These are phyloP conservation scores for Aspergillus taichungensis DNA, from an alignment of 495 filamentous ascomycete species.

Conservation along the genomic window DNA sequence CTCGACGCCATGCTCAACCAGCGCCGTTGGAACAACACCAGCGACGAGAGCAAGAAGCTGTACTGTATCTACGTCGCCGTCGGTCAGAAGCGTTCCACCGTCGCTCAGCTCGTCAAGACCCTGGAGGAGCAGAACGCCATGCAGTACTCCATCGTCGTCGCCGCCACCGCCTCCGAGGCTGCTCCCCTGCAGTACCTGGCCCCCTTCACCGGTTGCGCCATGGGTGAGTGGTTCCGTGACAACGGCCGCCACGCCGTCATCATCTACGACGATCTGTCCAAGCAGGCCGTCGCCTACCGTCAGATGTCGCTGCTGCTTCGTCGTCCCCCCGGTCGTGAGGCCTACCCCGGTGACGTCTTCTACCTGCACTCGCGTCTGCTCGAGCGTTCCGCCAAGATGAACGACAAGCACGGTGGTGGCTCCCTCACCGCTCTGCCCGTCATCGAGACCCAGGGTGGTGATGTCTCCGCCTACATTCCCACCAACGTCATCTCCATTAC, in stretches of 20 bases:
- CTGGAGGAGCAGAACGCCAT: conserved; percentile 99
- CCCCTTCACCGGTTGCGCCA: conserved; percentile 78
- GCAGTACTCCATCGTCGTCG: conserved; percentile 95
- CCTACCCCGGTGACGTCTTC: conserved; percentile 99
- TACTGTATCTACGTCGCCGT: conserved; percentile 99
- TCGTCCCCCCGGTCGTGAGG: conserved; percentile 99
- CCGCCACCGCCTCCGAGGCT: conserved; percentile 96
- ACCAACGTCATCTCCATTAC: conserved; percentile 99
- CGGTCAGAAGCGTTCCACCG: conserved; percentile 98
- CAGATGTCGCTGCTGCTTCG: conserved; percentile 99
- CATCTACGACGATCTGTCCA: conserved; percentile 94
- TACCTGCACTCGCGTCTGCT: conserved; percentile 99
- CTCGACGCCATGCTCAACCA: conserved; percentile 99
- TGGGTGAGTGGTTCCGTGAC: conserved; percentile 88
- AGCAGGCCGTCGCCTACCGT: conserved; percentile 99
- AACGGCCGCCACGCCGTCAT: conserved; percentile 87
- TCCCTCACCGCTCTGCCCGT: conserved; percentile 95
- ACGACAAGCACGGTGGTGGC: conserved; percentile 88
- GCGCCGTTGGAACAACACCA: conserved; percentile 88
- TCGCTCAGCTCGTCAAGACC: conserved; percentile 98
- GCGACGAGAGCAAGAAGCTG: conserved; percentile 92
- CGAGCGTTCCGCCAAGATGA: conserved; percentile 99
- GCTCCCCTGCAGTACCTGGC: conserved; percentile 90
- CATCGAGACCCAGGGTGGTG: conserved; percentile 99
- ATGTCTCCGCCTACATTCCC: conserved; percentile 99